These are phyloP conservation scores for Garcia nutans DNA, from an alignment of 345 rosid genomes.

Conservation along the genomic window DNA sequence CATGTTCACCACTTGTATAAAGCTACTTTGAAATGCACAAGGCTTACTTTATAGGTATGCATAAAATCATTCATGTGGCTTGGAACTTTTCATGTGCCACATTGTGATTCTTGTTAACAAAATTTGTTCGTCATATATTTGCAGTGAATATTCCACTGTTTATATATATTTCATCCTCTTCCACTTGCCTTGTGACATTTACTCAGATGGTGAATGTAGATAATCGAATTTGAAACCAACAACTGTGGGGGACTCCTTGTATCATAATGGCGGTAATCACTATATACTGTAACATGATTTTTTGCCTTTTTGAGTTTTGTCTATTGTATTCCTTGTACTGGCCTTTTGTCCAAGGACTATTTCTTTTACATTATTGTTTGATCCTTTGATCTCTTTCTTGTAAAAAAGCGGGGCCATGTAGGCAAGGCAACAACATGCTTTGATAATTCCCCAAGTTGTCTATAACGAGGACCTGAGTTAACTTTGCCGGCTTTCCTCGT, in stretches of 20 bases:
- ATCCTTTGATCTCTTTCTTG: neutral
- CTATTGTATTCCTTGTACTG: neutral
- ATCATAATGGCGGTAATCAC: neutral
- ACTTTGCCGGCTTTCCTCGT: too few relatives aligned
- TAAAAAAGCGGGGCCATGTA: neutral
- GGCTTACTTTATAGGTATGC: neutral
- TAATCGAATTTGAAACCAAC: neutral
- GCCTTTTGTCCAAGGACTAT: neutral
- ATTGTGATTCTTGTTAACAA: too few relatives aligned
- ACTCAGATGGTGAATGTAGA: neutral
- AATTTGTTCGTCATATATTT: neutral
- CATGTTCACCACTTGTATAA: conserved; percentile 1
- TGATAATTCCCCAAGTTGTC: too few relatives aligned
- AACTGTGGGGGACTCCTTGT: neutral
- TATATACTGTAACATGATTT: neutral
- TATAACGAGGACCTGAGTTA: too few relatives aligned
- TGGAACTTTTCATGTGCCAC: neutral
- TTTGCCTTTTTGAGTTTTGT: neutral
- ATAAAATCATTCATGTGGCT: neutral
- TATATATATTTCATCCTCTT: neutral
- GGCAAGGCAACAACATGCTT: too few relatives aligned
- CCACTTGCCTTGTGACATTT: neutral
- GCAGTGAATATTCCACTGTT: neutral
- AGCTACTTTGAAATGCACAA: neutral
- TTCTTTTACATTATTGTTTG: neutral